Percentiles rank a stretch among this genome's conserved stretches.
phyloP scores from a whole-genome alignment of 805 yeast species.

The Metschnikowia lachancei region DNA sequence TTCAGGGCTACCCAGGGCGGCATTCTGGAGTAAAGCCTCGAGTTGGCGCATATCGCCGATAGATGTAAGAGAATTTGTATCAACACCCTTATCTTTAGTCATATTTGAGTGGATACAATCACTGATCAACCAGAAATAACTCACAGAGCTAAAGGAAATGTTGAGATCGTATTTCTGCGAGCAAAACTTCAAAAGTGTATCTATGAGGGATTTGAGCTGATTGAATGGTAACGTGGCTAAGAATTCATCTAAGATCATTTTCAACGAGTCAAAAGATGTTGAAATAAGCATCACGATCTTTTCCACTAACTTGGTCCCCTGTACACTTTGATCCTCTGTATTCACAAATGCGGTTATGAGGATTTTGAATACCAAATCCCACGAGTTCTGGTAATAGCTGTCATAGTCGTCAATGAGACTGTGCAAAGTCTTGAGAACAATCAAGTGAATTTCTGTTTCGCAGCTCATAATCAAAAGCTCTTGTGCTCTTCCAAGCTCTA shows the following conservation, averaged over 20 bases:
- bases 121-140: slow-evolving; percentile 89
- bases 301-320: slow-evolving; percentile 39
- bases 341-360: slow-evolving; percentile 54
- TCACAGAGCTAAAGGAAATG: slow-evolving; percentile 85
- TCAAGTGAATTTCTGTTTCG: slow-evolving; percentile 66
- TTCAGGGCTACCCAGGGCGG: slow-evolving; percentile 5
- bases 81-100: not conserved
- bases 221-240: slow-evolving; percentile 64
- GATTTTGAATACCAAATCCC: slow-evolving; percentile 71
- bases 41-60: slow-evolving; percentile 5
- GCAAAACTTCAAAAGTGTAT: slow-evolving; percentile 69
- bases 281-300: slow-evolving; percentile 53
- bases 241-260: slow-evolving; percentile 83
- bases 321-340: slow-evolving; percentile 11
- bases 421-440: slow-evolving; percentile 60
- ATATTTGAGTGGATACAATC: slow-evolving; percentile 50
- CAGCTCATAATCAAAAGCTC: slow-evolving; percentile 51
- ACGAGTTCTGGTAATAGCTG: slow-evolving; percentile 52
- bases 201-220: slow-evolving; percentile 64
- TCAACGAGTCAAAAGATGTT: slow-evolving; percentile 77
- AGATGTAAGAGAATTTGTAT: not conserved
- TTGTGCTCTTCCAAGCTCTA: slow-evolving; percentile 35
- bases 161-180: slow-evolving; percentile 72
- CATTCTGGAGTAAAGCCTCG: slow-evolving; percentile 8
- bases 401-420: slow-evolving; percentile 80